Conservation (phyloP, 768 basidiomycete genomes). For the Guyanaporus albipodus region DNA sequence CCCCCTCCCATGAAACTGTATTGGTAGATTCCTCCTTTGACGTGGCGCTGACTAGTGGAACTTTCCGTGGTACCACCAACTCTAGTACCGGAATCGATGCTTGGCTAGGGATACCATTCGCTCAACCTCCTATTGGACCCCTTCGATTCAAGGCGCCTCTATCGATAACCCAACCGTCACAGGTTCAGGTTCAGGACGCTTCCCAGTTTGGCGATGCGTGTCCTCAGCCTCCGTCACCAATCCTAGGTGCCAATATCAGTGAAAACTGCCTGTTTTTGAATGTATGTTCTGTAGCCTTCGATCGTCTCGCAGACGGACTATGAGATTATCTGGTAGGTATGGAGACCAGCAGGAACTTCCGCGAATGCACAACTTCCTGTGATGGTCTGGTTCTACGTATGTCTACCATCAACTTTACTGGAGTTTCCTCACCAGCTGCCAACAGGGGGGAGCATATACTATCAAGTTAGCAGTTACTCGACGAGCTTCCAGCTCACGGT, state of each 20-base stretch:
- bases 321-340: slow-evolving; percentile 8
- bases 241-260: slow-evolving; percentile 40
- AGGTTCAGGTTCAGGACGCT: slow-evolving; percentile 38
- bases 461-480: neutral
- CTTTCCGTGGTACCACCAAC: slow-evolving; percentile 43
- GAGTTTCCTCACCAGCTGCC: neutral
- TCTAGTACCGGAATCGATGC: slow-evolving; percentile 45
- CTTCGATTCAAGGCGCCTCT: slow-evolving; percentile 58
- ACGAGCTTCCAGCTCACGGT: neutral
- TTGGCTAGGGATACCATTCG: slow-evolving; percentile 63
- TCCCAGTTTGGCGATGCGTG: slow-evolving; percentile 52
- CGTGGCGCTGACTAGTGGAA: slow-evolving; percentile 40
- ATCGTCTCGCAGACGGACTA: neutral
- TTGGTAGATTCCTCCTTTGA: slow-evolving; percentile 19
- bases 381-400: slow-evolving; percentile 21
- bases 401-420: neutral
- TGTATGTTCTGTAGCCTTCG: slow-evolving; percentile 18
- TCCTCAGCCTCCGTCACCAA: slow-evolving; percentile 40
- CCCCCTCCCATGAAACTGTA: neutral
- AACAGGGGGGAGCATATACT: slow-evolving; percentile 14
- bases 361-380: slow-evolving; percentile 10
- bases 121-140: slow-evolving; percentile 49
- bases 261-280: slow-evolving; percentile 59
- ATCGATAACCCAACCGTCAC: slow-evolving; percentile 32
- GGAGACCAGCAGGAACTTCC: slow-evolving; percentile 12